Evolutionary conservation across 306 rosid genomes (phyloP).

Genomic region (Herpetospermum pedunculosum): DNA sequence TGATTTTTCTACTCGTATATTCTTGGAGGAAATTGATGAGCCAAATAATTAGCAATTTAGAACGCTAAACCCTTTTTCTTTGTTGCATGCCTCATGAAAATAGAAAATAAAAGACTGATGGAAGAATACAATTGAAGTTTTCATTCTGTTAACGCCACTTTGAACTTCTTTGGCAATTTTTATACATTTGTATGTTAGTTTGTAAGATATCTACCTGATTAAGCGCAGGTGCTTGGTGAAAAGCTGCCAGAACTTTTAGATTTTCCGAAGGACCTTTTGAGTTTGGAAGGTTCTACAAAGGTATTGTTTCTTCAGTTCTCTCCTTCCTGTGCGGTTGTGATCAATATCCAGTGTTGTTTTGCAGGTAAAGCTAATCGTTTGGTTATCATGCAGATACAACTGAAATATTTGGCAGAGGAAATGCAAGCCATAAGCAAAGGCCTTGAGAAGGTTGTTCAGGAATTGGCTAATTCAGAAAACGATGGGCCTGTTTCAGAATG

Average conservation of each 20-base stretch:
- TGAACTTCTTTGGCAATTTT: neutral
- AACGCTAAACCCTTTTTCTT: neutral
- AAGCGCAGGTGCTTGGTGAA: constrained; percentile 70
- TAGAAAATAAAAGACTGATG: neutral
- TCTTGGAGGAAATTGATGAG: neutral
- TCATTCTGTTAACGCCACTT: neutral
- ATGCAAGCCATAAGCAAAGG: constrained; percentile 97
- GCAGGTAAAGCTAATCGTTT: constrained; percentile 12
- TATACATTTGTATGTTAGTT: neutral
- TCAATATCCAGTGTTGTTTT: constrained; percentile 1
- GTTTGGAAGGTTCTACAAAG: constrained; percentile 80
- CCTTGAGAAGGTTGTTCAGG: constrained; percentile 86
- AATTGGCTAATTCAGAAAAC: constrained; percentile 73
- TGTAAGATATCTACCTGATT: constrained; percentile 20
- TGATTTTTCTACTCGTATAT: neutral
- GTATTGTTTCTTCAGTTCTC: constrained; percentile 23
- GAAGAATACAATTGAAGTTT: neutral
- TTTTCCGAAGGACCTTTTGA: constrained; percentile 56
- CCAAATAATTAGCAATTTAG: neutral
- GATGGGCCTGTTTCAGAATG: constrained; percentile 66
- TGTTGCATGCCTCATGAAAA: neutral
- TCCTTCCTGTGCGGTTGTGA: constrained; percentile 5
- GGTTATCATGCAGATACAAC: constrained; percentile 57
- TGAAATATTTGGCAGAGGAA: constrained; percentile 95
- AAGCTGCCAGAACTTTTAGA: constrained; percentile 89